Percentiles rank a stretch among this genome's conserved stretches.
Evolutionary conservation across 2,329 filamentous ascomycete genomes (phyloP).

Genomic region (Aspergillus brunneoviolaceus): DNA sequence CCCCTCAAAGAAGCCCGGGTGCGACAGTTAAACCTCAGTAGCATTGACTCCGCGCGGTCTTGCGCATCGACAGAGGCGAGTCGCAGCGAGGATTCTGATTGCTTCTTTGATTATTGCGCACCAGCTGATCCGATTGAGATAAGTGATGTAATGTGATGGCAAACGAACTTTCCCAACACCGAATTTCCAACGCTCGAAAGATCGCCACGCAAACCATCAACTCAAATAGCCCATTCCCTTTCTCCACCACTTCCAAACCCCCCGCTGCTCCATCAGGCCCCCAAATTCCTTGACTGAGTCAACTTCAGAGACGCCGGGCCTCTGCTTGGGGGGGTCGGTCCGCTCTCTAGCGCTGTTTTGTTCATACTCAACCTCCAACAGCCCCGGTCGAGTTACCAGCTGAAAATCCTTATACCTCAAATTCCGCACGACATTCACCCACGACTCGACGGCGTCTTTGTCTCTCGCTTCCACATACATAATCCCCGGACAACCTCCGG

Average conservation of each 20-base stretch:
- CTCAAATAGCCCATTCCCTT: conserved; percentile 59
- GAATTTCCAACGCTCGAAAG: not conserved
- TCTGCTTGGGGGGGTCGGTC: not conserved
- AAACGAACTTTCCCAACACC: not conserved
- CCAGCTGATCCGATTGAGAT: not conserved
- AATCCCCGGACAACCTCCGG: conserved; percentile 68
- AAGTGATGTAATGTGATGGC: not conserved
- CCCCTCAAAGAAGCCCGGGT: not conserved
- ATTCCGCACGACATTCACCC: conserved; percentile 64
- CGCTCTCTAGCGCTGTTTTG: not conserved
- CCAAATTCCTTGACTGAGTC: conserved; percentile 66
- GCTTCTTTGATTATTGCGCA: not conserved
- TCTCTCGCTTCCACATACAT: conserved; percentile 70
- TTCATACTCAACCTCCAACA: conserved; percentile 25
- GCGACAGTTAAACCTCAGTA: not conserved
- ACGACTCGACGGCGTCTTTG: conserved; percentile 57
- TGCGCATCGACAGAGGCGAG: not conserved
- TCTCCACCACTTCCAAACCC: conserved; percentile 66
- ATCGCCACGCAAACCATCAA: conserved; percentile 5
- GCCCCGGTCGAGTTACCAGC: conserved; percentile 56
- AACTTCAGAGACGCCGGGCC: conserved; percentile 54
- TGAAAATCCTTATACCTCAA: conserved; percentile 73
- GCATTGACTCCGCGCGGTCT: not conserved
- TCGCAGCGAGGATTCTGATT: not conserved
- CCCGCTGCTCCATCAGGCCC: conserved; percentile 58